phyloP scores from a whole-genome alignment of 768 basidiomycete species.

The Rhodotorula sphaerocarpa region DNA sequence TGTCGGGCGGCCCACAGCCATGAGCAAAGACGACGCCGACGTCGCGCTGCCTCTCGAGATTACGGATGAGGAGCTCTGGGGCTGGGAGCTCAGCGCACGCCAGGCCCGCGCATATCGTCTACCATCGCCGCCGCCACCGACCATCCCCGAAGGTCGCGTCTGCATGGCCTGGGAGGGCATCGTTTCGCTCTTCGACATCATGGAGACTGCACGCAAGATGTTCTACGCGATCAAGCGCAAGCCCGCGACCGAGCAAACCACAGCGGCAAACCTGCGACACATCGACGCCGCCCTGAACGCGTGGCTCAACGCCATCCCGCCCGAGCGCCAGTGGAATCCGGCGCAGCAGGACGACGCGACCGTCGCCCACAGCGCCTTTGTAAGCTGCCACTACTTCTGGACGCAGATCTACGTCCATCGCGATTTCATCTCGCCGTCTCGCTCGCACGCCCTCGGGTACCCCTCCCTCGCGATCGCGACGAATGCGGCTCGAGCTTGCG shows the following conservation, averaged over 20 bases:
- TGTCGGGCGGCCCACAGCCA: constrained; percentile 61
- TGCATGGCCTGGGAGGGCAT: not conserved
- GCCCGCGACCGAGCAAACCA: constrained; percentile 1
- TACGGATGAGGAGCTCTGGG: constrained; percentile 12
- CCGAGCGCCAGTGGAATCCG: constrained; percentile 44
- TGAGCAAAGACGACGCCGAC: constrained; percentile 67
- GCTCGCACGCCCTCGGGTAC: constrained; percentile 41
- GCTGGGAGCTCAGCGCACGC: constrained; percentile 12
- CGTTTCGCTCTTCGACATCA: constrained; percentile 4
- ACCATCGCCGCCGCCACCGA: constrained; percentile 1
- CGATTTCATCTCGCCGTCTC: constrained; percentile 54
- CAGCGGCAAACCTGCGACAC: constrained; percentile 2
- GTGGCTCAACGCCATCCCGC: constrained; percentile 29
- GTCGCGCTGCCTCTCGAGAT: constrained; percentile 10
- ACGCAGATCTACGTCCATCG: constrained; percentile 52
- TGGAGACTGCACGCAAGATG: not conserved
- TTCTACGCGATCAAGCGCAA: constrained; percentile 8
- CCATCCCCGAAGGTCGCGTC: not conserved
- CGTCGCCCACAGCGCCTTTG: constrained; percentile 55
- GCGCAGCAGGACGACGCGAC: constrained; percentile 50
- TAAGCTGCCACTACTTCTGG: constrained; percentile 58
- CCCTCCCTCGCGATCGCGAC: constrained; percentile 69
- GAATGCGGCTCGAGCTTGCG: constrained; percentile 69
- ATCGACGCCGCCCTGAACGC: constrained; percentile 22
- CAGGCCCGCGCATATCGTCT: not conserved